These are phyloP conservation scores for Echium plantagineum DNA, from an alignment of 257 asterid species.

Conservation along the genomic window DNA sequence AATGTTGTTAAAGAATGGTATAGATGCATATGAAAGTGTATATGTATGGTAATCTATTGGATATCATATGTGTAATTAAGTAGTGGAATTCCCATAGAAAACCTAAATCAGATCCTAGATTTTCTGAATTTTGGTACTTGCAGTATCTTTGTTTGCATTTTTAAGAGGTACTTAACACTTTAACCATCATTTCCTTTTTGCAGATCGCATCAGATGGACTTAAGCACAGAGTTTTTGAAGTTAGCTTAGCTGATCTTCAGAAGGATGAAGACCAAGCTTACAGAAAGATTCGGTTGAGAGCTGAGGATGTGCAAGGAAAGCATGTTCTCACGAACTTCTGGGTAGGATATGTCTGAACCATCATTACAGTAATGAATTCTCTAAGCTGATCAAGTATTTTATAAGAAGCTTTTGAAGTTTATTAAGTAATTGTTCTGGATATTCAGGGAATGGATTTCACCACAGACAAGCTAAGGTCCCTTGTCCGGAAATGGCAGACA, in stretches of 20 bases:
- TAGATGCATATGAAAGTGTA: not conserved
- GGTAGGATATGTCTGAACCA: conserved; percentile 11
- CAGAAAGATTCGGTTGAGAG: conserved; percentile 29
- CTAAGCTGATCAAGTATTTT: not conserved
- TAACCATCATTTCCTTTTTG: not conserved
- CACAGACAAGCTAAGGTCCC: conserved; percentile 26
- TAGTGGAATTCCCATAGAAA: too few relatives aligned
- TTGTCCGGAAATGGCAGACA: conserved; percentile 33
- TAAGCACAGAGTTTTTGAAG: conserved; percentile 30
- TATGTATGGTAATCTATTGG: not conserved
- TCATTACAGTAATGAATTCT: not conserved
- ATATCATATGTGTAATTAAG: not conserved
- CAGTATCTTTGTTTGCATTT: not conserved
- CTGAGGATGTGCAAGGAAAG: conserved; percentile 31
- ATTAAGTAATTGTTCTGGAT: not conserved
- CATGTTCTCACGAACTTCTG: conserved; percentile 30
- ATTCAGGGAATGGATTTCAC: conserved; percentile 32
- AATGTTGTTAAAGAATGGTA: not conserved
- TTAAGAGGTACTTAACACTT: not conserved
- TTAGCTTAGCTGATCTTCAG: conserved; percentile 33
- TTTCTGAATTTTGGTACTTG: not conserved
- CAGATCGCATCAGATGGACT: conserved; percentile 35
- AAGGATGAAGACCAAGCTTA: conserved; percentile 30
- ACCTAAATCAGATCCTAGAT: not conserved
- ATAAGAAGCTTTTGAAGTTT: not conserved